These are phyloP conservation scores for Verruconis gallopava DNA, from an alignment of 2,329 filamentous ascomycete genomes.

Conservation along the genomic window DNA sequence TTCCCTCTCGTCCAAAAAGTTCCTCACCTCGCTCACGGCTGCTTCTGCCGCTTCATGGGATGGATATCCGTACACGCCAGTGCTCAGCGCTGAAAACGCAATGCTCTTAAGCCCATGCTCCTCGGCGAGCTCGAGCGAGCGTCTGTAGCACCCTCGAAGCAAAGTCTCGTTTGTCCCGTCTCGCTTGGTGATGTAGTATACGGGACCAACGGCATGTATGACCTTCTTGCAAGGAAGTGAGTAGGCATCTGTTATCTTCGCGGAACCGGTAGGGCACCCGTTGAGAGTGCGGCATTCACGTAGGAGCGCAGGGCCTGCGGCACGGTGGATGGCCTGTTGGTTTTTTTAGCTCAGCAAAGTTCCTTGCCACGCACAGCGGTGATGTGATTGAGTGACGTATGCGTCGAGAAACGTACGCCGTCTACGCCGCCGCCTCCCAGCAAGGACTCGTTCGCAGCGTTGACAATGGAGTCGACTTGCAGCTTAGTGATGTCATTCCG, in stretches of 20 bases:
- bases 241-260: conserved; percentile 74
- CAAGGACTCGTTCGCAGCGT: conserved; percentile 72
- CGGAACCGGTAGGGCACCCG: conserved; percentile 65
- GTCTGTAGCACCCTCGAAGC: conserved; percentile 54
- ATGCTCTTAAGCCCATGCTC: conserved; percentile 53
- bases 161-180: conserved; percentile 28
- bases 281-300: conserved; percentile 57
- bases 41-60: conserved; percentile 56
- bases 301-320: conserved; percentile 57
- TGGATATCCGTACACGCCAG: conserved; percentile 83
- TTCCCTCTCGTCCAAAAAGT: conserved; percentile 38
- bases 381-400: no score
- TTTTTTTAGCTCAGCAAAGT: no score
- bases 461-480: conserved; percentile 71
- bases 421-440: conserved; percentile 79
- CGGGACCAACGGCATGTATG: conserved; percentile 82
- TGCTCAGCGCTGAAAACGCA: conserved; percentile 76
- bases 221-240: conserved; percentile 62
- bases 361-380: no score
- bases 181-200: conserved; percentile 43
- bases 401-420: conserved; percentile 17
- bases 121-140: conserved; percentile 59
- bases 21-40: conserved; percentile 49
- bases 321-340: conserved; percentile 60
- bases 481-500: conserved; percentile 73